A percentile compares a stretch with the other conserved stretches of the same genome.
Conservation (phyloP, 768 basidiomycete species). For the Mycena capillaripes region DNA sequence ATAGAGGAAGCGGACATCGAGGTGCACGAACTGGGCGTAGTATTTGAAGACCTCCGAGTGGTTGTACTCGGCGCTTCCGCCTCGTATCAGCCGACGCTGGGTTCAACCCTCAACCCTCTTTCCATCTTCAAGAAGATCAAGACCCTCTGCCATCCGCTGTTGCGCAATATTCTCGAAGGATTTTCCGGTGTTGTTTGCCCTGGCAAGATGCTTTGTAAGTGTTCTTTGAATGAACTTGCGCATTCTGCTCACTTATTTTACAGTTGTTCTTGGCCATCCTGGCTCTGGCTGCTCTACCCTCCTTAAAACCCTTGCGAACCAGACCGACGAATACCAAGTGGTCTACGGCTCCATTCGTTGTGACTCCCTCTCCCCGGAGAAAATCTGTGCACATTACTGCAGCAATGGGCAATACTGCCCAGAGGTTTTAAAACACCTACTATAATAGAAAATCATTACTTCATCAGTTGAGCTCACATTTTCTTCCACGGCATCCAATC, state of each 20-base stretch:
- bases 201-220: conserved; percentile 84
- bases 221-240: neutral
- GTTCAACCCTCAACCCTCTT: conserved; percentile 63
- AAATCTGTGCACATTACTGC: conserved; percentile 75
- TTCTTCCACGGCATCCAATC: conserved; percentile 68
- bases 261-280: conserved; percentile 89
- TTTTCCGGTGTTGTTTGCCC: conserved; percentile 77
- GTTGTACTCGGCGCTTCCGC: conserved; percentile 60
- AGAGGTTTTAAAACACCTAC: no score
- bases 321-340: conserved; percentile 73
- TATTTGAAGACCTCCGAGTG: conserved; percentile 66
- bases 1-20: conserved; percentile 47
- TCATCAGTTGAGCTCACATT: no score
- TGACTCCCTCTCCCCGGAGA: conserved; percentile 77
- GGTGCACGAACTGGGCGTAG: conserved; percentile 61
- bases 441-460: no score
- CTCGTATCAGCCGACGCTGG: conserved; percentile 64
- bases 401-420: conserved; percentile 88
- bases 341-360: conserved; percentile 83
- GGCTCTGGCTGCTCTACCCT: conserved; percentile 90
- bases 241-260: neutral
- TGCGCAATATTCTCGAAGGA: conserved; percentile 71
- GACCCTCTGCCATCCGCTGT: conserved; percentile 68
- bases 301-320: conserved; percentile 86
- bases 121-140: conserved; percentile 59